These are phyloP conservation scores for Pythium insidiosum DNA, from an alignment of 352 stramenopile genomes.

Conservation along the genomic window DNA sequence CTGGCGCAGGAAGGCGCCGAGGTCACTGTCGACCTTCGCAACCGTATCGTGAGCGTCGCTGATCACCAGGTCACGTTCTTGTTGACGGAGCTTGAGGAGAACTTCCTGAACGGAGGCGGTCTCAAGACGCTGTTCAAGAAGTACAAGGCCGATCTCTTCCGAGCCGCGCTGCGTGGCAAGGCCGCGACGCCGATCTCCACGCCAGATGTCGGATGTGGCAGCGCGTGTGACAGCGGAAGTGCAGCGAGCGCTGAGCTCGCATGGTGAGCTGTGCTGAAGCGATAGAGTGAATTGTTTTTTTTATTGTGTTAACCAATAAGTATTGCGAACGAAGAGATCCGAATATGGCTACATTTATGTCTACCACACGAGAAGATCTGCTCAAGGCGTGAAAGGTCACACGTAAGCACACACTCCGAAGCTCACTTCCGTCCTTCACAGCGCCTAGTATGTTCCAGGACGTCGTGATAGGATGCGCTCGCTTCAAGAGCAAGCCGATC, in stretches of 20 bases:
- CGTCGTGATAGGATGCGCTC: constrained; percentile 30
- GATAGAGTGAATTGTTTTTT: neutral
- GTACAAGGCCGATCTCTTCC: constrained; percentile 83
- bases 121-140: constrained; percentile 72
- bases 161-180: constrained; percentile 70
- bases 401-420: neutral
- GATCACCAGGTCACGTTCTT: constrained; percentile 59
- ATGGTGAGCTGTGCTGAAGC: constrained; percentile 1
- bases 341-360: constrained; percentile 1
- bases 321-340: too few species aligned
- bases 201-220: constrained; percentile 45
- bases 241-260: constrained; percentile 2
- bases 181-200: constrained; percentile 43
- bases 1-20: constrained; percentile 54
- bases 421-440: neutral
- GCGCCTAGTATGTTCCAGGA: constrained; percentile 58
- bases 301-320: too few species aligned
- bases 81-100: constrained; percentile 72
- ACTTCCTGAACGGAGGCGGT: constrained; percentile 68
- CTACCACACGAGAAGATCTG: neutral
- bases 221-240: neutral
- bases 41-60: constrained; percentile 49
- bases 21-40: constrained; percentile 64
- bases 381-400: neutral
- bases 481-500: constrained; percentile 47